Evolutionary conservation across 2,329 filamentous ascomycete genomes (phyloP), one percentile per base, ranked within the genome.

Genomic region (Camptophora hylomeconis): DNA sequence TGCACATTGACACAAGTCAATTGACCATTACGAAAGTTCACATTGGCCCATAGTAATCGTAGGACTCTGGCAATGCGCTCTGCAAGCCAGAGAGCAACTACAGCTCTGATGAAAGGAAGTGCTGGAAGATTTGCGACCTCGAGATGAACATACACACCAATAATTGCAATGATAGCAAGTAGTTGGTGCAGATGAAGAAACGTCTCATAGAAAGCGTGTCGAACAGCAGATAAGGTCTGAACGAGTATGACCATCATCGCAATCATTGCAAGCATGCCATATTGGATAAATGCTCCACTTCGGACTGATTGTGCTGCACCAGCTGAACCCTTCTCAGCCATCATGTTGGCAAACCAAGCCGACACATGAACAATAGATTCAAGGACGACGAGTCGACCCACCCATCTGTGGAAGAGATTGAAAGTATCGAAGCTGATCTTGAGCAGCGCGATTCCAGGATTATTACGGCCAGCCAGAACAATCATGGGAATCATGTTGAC

Each of bases 391-490:
- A 86, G 71, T 15, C 82, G 70, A 16, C 80, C 82, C 37, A 82
- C 69, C 80, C 81, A 92, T 40, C 82, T 71, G 53, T 92, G 82
- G 28, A 89, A 61, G 6, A 89, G 73, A 52, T 95, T 95, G 66
- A 92, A 95, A 1, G 86, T 92, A 54, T 95, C 89, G 58, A 94
- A 98, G 53, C 81, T 87, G 51, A 95, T 78, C 45, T 78, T 72
- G 33, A 95, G 67, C 18, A 92, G 54, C 3, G 64, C 54, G 48
- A 95, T 94, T 26, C 94, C 63, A 6, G 83, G 82, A 58, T 95
- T 98, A 62, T 95, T 95, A 50, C 89, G 79, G 19, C 83, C 75
- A 8, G 86, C 84, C 33, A 95, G 71, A 40, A 95, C 70, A 46
- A 95, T 69, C 17, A 94, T 72, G 4, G 89, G 86, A 17, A 98